Conservation (phyloP, 768 basidiomycete species). For the Hebeloma cylindrosporum region DNA sequence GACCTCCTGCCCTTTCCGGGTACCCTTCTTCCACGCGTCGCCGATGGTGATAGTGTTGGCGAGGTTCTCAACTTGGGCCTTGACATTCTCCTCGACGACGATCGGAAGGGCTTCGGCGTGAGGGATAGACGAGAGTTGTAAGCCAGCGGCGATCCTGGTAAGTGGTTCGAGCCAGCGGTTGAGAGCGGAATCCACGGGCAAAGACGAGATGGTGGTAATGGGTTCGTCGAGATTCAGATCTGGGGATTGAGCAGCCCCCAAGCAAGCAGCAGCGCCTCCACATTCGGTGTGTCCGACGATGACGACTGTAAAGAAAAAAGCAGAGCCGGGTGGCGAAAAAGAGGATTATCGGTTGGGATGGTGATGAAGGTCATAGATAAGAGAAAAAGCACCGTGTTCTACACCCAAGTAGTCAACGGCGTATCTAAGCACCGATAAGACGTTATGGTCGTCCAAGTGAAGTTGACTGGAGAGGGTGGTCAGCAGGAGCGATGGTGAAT, state of each 20-base stretch:
- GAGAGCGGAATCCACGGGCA: slow-evolving; percentile 48
- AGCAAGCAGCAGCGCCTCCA: slow-evolving; percentile 68
- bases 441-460: slow-evolving; percentile 67
- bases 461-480: slow-evolving; percentile 55
- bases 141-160: slow-evolving; percentile 47
- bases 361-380: slow-evolving; percentile 18
- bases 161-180: slow-evolving; percentile 74
- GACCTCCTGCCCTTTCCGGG: slow-evolving; percentile 43
- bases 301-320: slow-evolving; percentile 59
- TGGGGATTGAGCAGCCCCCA: slow-evolving; percentile 42
- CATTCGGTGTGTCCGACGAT: slow-evolving; percentile 84
- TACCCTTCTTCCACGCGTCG: slow-evolving; percentile 48
- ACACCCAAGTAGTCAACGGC: slow-evolving; percentile 71
- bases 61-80: slow-evolving; percentile 51
- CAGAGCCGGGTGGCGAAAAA: slow-evolving; percentile 20
- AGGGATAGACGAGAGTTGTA: slow-evolving; percentile 41
- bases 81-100: slow-evolving; percentile 63
- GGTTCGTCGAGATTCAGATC: slow-evolving; percentile 28
- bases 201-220: slow-evolving; percentile 32
- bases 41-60: slow-evolving; percentile 44
- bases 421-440: slow-evolving; percentile 70
- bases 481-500: slow-evolving; percentile 3
- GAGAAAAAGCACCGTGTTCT: slow-evolving; percentile 65
- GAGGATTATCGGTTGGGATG: slow-evolving; percentile 32
- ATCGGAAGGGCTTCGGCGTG: slow-evolving; percentile 39